Evolutionary conservation across 805 yeast genomes (phyloP).

Genomic region (Saccharomycopsis selenospora): DNA sequence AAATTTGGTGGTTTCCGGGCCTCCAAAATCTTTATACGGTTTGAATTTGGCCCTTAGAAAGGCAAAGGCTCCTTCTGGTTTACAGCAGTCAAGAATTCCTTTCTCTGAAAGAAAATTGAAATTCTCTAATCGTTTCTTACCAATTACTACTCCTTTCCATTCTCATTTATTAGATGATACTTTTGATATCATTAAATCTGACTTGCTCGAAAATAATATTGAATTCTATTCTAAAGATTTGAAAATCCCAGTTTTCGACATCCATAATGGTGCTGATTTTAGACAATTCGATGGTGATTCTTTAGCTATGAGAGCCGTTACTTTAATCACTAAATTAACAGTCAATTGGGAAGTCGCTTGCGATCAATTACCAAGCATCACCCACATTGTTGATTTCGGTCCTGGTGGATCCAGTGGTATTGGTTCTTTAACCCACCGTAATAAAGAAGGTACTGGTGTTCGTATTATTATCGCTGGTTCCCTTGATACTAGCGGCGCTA

Average conservation of each 20-base stretch:
- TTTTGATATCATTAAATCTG: slow-evolving; percentile 55
- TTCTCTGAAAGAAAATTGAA: slow-evolving; percentile 88
- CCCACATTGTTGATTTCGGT: slow-evolving; percentile 94
- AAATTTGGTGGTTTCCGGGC: slow-evolving; percentile 93
- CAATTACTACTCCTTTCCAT: slow-evolving; percentile 96
- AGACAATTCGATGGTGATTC: slow-evolving; percentile 44
- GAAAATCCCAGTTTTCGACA: slow-evolving; percentile 85
- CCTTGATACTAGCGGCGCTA: slow-evolving; percentile 62
- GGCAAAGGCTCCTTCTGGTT: slow-evolving; percentile 89
- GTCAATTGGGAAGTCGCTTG: slow-evolving; percentile 96
- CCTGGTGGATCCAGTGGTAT: slow-evolving; percentile 98
- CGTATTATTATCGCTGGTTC: slow-evolving; percentile 93
- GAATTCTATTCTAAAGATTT: slow-evolving; percentile 49
- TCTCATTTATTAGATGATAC: slow-evolving; percentile 77
- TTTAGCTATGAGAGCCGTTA: slow-evolving; percentile 61
- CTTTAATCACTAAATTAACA: slow-evolving; percentile 79
- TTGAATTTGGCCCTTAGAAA: slow-evolving; percentile 85
- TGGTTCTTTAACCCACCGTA: slow-evolving; percentile 92
- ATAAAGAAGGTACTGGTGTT: slow-evolving; percentile 97
- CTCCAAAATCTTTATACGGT: slow-evolving; percentile 97
- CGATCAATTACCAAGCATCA: slow-evolving; percentile 47
- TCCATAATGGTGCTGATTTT: slow-evolving; percentile 76
- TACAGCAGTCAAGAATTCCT: slow-evolving; percentile 94
- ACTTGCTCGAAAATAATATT: slow-evolving; percentile 52
- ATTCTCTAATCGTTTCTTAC: slow-evolving; percentile 88